Conservation (phyloP, 2,329 filamentous ascomycete genomes). For the Grosmannia huntii region DNA sequence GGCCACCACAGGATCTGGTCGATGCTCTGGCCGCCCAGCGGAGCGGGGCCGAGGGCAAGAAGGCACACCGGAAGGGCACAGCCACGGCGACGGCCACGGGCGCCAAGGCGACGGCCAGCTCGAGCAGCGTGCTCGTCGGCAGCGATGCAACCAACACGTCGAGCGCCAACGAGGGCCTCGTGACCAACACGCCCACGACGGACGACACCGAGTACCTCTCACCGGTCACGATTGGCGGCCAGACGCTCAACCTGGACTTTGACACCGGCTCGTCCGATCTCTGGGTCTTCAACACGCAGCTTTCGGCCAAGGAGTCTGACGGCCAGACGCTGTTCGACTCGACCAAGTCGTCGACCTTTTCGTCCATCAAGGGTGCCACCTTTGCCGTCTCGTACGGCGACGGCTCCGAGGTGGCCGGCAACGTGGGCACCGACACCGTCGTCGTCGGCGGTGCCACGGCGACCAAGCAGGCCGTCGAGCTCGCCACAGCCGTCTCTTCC, state of each 20-base stretch:
- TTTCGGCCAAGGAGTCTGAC: constrained; percentile 28
- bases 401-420: constrained; percentile 46
- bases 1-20: constrained; percentile 29
- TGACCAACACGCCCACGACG: constrained; percentile 49
- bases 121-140: constrained; percentile 5
- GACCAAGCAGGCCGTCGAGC: constrained; percentile 50
- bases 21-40: constrained; percentile 18
- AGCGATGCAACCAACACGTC: constrained; percentile 16
- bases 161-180: constrained; percentile 37
- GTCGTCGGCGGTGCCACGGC: constrained; percentile 53
- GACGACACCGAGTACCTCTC: constrained; percentile 60
- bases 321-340: constrained; percentile 35
- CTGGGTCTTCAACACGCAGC: constrained; percentile 57
- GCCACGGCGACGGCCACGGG: constrained; percentile 5
- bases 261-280: constrained; percentile 66
- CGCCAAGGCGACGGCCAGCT: not conserved
- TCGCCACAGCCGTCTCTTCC: constrained; percentile 45
- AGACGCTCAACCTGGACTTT: constrained; percentile 56
- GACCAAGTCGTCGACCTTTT: constrained; percentile 21
- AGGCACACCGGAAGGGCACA: constrained; percentile 10
- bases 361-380: constrained; percentile 26
- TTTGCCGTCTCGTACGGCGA: constrained; percentile 62
- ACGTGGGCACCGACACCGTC: constrained; percentile 56
- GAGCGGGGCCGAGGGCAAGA: not conserved
- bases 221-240: constrained; percentile 56